Percentiles rank a stretch among this genome's conserved stretches.
Evolutionary conservation across 2,329 filamentous ascomycete genomes (phyloP).

Genomic region (Amesomyces nigricolor): DNA sequence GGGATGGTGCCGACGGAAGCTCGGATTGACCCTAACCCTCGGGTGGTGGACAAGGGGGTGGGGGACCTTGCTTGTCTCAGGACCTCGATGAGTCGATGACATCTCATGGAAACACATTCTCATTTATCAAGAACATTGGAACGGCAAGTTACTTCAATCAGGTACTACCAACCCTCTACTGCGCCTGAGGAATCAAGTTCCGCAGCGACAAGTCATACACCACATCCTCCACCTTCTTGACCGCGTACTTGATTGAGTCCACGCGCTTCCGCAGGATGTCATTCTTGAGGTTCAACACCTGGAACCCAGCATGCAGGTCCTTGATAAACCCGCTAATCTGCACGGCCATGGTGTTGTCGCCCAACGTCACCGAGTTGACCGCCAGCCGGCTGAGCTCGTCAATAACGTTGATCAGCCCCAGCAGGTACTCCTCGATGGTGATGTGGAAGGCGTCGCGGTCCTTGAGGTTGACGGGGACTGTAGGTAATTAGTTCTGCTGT

Average conservation of each 20-base stretch:
- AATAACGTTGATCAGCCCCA: slow-evolving; percentile 77
- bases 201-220: slow-evolving; percentile 91
- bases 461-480: slow-evolving; percentile 83
- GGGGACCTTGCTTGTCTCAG: not conserved
- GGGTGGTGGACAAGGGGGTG: not conserved
- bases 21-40: slow-evolving; percentile 13
- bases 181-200: slow-evolving; percentile 59
- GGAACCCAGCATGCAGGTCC: slow-evolving; percentile 91
- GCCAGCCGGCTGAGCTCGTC: slow-evolving; percentile 88
- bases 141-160: too few species aligned
- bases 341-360: slow-evolving; percentile 78
- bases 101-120: too few species aligned
- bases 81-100: too few species aligned
- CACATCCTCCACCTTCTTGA: slow-evolving; percentile 97
- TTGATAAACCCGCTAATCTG: slow-evolving; percentile 91
- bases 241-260: slow-evolving; percentile 92
- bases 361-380: slow-evolving; percentile 88
- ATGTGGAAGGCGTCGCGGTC: slow-evolving; percentile 87
- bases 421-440: slow-evolving; percentile 94
- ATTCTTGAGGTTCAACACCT: slow-evolving; percentile 96
- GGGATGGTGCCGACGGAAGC: not conserved
- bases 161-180: slow-evolving; percentile 19
- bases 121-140: too few species aligned
- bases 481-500: not conserved
- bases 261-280: slow-evolving; percentile 81